Evolutionary conservation across 73 alveolate genomes (phyloP).

Genomic region (Strombidium stylifer): DNA sequence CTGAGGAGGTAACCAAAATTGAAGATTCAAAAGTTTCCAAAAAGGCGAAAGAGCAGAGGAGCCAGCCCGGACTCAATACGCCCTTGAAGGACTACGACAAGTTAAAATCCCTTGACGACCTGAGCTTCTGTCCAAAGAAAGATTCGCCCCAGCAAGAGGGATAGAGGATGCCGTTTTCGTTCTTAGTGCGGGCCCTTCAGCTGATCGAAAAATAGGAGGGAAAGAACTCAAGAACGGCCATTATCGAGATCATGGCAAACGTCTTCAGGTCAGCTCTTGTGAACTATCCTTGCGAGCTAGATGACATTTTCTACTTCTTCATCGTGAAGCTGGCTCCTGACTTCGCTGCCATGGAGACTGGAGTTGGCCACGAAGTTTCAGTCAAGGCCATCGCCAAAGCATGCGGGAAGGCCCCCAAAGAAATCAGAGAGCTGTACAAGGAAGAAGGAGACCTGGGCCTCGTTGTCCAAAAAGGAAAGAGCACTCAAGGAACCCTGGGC

Average conservation of each 20-base stretch:
- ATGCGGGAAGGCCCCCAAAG: slow-evolving; percentile 82
- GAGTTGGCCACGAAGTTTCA: slow-evolving; percentile 92
- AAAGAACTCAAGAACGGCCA: slow-evolving; percentile 76
- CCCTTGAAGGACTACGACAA: too few species aligned
- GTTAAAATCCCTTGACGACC: too few species aligned
- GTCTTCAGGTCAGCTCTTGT: slow-evolving; percentile 74
- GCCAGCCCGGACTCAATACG: too few species aligned
- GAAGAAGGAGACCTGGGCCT: slow-evolving; percentile 95
- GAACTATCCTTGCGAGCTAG: slow-evolving; percentile 68
- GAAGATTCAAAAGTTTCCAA: too few species aligned
- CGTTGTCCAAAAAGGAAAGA: slow-evolving; percentile 89
- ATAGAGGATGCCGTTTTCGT: slow-evolving; percentile 63
- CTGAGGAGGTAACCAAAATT: too few species aligned
- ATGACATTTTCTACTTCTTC: slow-evolving; percentile 84
- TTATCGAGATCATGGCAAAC: slow-evolving; percentile 79
- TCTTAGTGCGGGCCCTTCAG: slow-evolving; percentile 62
- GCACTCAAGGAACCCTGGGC: slow-evolving; percentile 78
- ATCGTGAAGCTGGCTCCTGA: slow-evolving; percentile 95
- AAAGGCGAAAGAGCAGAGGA: too few species aligned
- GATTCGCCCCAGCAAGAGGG: slow-evolving; percentile 59
- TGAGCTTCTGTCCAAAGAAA: slow-evolving; percentile 44
- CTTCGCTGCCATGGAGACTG: slow-evolving; percentile 92
- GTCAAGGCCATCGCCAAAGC: slow-evolving; percentile 90
- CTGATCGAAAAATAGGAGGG: slow-evolving; percentile 84
- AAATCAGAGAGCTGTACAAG: slow-evolving; percentile 80